phyloP scores from a whole-genome alignment of 768 basidiomycete species.

The Pholiota molesta region DNA sequence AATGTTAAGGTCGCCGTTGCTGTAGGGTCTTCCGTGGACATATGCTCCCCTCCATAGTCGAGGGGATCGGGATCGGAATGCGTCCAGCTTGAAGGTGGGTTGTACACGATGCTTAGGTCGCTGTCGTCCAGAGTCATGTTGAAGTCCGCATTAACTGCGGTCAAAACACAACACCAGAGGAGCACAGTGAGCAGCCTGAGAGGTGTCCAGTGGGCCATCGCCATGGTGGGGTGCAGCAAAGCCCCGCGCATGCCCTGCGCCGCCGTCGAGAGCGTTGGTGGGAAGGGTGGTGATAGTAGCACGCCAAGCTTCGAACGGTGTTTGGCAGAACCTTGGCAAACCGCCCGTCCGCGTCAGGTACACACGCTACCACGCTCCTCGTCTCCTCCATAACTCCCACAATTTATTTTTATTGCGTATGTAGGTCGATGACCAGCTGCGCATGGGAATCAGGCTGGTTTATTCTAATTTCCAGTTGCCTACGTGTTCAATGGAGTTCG shows the following conservation, averaged over 20 bases:
- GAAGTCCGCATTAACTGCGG: constrained; percentile 2
- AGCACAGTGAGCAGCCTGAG: neutral
- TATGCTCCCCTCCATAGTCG: constrained; percentile 21
- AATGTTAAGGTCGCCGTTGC: constrained; percentile 26
- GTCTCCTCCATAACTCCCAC: neutral
- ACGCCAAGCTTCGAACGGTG: neutral
- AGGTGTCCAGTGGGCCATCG: neutral
- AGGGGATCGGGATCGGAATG: constrained; percentile 16
- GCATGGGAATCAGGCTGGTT: no score
- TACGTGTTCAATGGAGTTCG: neutral
- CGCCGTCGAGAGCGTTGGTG: constrained; percentile 1
- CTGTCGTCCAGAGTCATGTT: constrained; percentile 27
- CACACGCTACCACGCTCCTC: neutral
- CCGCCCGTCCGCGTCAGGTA: neutral
- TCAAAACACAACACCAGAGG: neutral
- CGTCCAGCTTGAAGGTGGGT: constrained; percentile 22
- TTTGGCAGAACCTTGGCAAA: neutral
- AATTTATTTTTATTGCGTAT: neutral
- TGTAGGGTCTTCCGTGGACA: constrained; percentile 16
- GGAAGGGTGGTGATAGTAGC: neutral
- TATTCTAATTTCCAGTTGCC: neutral
- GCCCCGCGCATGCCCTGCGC: constrained; percentile 2
- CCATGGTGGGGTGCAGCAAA: constrained; percentile 1
- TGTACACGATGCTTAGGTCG: constrained; percentile 19
- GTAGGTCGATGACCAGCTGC: no score